Percentiles rank a stretch among this genome's conserved stretches.
These are phyloP conservation scores for Phytophthora nicotianae DNA, from an alignment of 352 stramenopile genomes.

Conservation along the genomic window DNA sequence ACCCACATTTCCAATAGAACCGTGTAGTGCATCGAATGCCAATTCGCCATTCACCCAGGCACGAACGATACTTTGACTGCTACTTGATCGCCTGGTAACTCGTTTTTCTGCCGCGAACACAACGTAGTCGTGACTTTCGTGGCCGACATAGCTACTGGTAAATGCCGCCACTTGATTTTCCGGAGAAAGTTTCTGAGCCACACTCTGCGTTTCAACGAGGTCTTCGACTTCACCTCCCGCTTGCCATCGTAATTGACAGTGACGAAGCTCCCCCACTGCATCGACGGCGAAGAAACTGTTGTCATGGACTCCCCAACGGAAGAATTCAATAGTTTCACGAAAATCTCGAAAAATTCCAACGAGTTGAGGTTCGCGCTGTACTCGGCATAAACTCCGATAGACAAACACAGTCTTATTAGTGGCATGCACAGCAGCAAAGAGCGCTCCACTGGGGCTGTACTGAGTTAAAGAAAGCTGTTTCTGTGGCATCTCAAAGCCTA, in stretches of 20 bases:
- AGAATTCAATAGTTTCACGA: constrained; percentile 37
- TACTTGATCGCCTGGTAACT: background rate
- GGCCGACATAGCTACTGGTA: constrained; percentile 36
- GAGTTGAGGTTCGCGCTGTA: constrained; percentile 56
- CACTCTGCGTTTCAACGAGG: constrained; percentile 36
- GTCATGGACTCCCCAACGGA: constrained; percentile 59
- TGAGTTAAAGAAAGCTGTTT: constrained; percentile 67
- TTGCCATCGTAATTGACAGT: constrained; percentile 44
- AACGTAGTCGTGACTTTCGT: constrained; percentile 59
- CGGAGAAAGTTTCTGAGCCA: constrained; percentile 26
- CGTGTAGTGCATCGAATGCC: constrained; percentile 40
- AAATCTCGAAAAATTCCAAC: constrained; percentile 55
- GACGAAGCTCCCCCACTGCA: constrained; percentile 37
- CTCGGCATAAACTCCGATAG: constrained; percentile 49
- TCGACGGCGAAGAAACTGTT: constrained; percentile 54
- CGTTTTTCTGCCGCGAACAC: constrained; percentile 56
- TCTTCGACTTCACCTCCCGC: constrained; percentile 52
- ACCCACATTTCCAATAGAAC: constrained; percentile 7
- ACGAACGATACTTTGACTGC: constrained; percentile 34
- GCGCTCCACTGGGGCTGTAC: constrained; percentile 65
- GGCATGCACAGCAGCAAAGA: constrained; percentile 51
- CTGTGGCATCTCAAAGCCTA: constrained; percentile 66
- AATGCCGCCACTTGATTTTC: constrained; percentile 34
- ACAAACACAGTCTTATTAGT: constrained; percentile 52
- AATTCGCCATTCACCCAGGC: constrained; percentile 66